Evolutionary conservation across 2,329 filamentous ascomycete genomes (phyloP).

Genomic region (Nigrograna mackinnonii): DNA sequence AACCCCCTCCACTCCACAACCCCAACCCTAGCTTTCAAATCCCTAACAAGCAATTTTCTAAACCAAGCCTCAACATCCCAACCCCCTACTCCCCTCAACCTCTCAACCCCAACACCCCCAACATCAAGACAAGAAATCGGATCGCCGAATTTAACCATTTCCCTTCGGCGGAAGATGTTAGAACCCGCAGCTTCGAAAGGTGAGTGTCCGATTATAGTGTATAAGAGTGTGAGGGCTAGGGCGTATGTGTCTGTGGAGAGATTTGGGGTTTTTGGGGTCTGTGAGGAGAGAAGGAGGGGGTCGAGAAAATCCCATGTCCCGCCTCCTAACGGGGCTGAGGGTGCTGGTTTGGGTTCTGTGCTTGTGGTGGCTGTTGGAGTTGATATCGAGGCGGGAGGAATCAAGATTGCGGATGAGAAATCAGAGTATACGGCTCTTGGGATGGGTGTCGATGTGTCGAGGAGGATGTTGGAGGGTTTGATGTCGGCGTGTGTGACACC

Average conservation of each 20-base stretch:
- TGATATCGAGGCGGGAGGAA: constrained; percentile 11
- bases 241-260: constrained; percentile 48
- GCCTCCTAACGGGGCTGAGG: constrained; percentile 36
- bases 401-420: constrained; percentile 45
- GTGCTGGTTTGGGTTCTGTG: constrained; percentile 1
- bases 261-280: constrained; percentile 30
- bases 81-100: constrained; percentile 32
- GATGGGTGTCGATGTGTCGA: constrained; percentile 19
- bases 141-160: constrained; percentile 48
- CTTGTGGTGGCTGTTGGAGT: constrained; percentile 5
- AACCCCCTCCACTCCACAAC: constrained; percentile 31
- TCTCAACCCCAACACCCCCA: constrained; percentile 36
- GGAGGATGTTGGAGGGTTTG: constrained; percentile 52
- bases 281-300: constrained; percentile 27
- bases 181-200: constrained; percentile 42
- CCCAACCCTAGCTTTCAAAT: constrained; percentile 30
- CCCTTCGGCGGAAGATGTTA: constrained; percentile 47
- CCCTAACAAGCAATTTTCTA: constrained; percentile 37
- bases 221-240: constrained; percentile 49
- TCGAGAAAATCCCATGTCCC: constrained; percentile 54
- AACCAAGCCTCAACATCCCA: constrained; percentile 40
- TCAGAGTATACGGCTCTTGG: constrained; percentile 43
- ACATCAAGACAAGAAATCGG: constrained; percentile 43
- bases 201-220: constrained; percentile 44
- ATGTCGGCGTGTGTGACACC: constrained; percentile 49